phyloP scores from a whole-genome alignment of 352 stramenopile genomes.

The Phytophthora idaei region DNA sequence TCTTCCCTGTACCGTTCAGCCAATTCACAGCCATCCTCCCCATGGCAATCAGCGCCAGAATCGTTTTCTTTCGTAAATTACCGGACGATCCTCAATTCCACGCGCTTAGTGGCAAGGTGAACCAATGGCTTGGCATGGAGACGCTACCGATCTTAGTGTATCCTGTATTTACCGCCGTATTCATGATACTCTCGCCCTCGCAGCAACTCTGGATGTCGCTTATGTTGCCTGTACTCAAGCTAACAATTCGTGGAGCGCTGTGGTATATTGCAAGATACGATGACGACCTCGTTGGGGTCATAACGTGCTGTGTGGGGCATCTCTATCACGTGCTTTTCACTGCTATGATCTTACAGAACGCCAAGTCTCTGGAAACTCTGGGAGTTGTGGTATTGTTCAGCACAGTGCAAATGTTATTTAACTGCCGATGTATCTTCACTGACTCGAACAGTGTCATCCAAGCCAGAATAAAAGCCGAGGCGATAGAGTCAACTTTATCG shows the following conservation, averaged over 20 bases:
- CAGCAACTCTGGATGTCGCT: slow-evolving; percentile 43
- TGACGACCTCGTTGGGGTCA: slow-evolving; percentile 38
- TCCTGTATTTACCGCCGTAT: slow-evolving; percentile 40
- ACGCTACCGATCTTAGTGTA: slow-evolving; percentile 41
- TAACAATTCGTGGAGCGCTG: slow-evolving; percentile 29
- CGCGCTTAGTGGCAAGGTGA: slow-evolving; percentile 28
- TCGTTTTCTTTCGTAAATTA: slow-evolving; percentile 25
- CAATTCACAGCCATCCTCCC: slow-evolving; percentile 29
- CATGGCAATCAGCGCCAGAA: slow-evolving; percentile 13
- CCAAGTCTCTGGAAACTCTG: slow-evolving; percentile 42
- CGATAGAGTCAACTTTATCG: neutral
- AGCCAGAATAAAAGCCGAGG: slow-evolving; percentile 4
- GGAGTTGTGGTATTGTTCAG: slow-evolving; percentile 34
- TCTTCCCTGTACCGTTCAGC: slow-evolving; percentile 50
- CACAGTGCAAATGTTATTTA: slow-evolving; percentile 38
- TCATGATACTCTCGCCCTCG: slow-evolving; percentile 29
- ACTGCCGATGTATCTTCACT: slow-evolving; percentile 23
- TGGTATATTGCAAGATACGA: slow-evolving; percentile 29
- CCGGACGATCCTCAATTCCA: slow-evolving; percentile 18
- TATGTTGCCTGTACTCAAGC: slow-evolving; percentile 45
- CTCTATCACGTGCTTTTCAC: slow-evolving; percentile 56
- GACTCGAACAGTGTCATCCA: slow-evolving; percentile 13
- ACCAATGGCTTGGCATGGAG: slow-evolving; percentile 30
- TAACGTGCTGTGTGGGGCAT: slow-evolving; percentile 36
- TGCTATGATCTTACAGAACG: slow-evolving; percentile 45